Evolutionary conservation across 345 rosid species (phyloP), one percentile per base, ranked within the genome.

Genomic region (Ceriops tagal): DNA sequence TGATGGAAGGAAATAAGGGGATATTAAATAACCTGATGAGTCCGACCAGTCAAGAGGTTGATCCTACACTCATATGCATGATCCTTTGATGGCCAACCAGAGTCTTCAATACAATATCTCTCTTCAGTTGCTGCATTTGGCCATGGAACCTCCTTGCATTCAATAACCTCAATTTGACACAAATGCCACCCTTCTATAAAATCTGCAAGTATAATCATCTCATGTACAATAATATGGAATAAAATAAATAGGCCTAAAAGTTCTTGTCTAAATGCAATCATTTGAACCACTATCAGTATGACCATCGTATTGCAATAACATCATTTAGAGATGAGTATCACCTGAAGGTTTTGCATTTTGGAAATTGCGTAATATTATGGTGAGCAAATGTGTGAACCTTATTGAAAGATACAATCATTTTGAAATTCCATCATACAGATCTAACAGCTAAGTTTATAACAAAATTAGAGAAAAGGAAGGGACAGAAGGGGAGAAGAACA

Each of bases 11-110:
- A 56, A 56, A 56, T 22, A 15, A 21, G 28, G 28, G 28, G 24
- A 15, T 56, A 56, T 51, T 15, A 22, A 73, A 59, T 65, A 53
- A 91, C 97, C 97, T 93, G 98, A 79, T 91, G 97, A 66, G 98
- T 93, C n/a, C 85, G 86, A 34, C 98, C 98, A 72, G 98, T 93
- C 79, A 93, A 35, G 64, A 93, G 96, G 80, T 89, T 93, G 71
- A 93, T 88, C 80, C 80, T 88, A 73, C 92, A 89, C 84, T 91
- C 98, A 18, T 83, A 93, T 55, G 97, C 93, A 73, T 61, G 70
- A 71, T 91, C 87, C 72, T 73, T 85, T 51, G 75, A 70, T 31
- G 83, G 76, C 97, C 93, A 93, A 47, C 91, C 90, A 31, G 73
- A 86, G 71, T 83, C 89, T 70, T 84, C 91, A 64, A 91, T 75